Evolutionary conservation across 2,329 filamentous ascomycete species (phyloP).

Genomic region (Colletotrichum viniferum): DNA sequence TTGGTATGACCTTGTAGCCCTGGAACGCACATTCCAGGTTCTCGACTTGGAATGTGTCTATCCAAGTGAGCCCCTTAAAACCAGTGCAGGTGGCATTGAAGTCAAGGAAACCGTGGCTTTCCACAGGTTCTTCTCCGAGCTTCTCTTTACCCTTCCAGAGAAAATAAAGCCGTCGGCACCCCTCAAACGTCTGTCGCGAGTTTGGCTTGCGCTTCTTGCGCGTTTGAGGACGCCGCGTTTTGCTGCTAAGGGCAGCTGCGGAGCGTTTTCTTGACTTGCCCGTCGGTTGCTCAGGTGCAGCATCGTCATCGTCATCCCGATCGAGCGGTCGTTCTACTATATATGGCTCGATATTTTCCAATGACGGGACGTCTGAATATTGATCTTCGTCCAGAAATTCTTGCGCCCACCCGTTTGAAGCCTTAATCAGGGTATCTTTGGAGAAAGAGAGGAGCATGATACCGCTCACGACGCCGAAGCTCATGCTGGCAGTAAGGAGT

Average conservation of each 20-base stretch:
- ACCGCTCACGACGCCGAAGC: not conserved
- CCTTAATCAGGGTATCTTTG: not conserved
- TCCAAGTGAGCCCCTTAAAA: not conserved
- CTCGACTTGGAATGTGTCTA: not conserved
- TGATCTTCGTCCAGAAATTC: not conserved
- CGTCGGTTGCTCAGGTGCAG: not conserved
- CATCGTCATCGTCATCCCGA: not conserved
- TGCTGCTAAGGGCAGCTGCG: not conserved
- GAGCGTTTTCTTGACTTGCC: not conserved
- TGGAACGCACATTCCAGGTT: not conserved
- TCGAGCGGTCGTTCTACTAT: not conserved
- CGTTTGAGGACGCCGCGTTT: not conserved
- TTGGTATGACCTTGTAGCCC: not conserved
- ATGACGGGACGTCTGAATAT: not conserved
- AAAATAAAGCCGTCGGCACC: not conserved
- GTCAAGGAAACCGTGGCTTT: not conserved
- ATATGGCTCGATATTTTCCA: not conserved
- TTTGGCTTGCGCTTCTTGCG: not conserved
- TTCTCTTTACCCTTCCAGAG: not conserved
- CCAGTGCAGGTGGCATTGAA: not conserved
- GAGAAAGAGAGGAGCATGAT: not conserved
- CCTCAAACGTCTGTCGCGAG: not conserved
- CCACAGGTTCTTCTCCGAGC: not conserved
- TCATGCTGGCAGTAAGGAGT: not conserved
- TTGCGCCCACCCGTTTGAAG: not conserved